These are phyloP conservation scores for Candida peoriensis DNA, from an alignment of 805 yeast species.

Conservation along the genomic window DNA sequence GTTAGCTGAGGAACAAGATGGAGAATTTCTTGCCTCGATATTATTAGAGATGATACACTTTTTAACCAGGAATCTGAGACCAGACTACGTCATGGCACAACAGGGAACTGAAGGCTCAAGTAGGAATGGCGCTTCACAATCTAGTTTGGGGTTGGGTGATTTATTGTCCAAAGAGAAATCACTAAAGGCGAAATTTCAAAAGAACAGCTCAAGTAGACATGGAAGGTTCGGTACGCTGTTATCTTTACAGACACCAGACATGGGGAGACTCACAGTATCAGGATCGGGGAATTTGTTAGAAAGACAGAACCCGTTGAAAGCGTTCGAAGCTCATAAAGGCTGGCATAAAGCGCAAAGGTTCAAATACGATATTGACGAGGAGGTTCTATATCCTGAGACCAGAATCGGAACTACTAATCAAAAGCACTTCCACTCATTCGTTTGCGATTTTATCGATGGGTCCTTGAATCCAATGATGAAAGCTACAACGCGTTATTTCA, in stretches of 20 bases:
- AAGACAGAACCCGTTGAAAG: conserved; percentile 49
- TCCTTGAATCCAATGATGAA: conserved; percentile 65
- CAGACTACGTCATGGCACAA: conserved; percentile 12
- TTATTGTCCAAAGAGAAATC: conserved; percentile 58
- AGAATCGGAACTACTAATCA: conserved; percentile 14
- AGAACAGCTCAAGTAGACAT: conserved; percentile 65
- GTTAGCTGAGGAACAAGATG: conserved; percentile 59
- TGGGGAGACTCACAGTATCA: conserved; percentile 57
- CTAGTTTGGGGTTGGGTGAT: conserved; percentile 22
- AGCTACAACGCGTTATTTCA: conserved; percentile 43
- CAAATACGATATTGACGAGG: conserved; percentile 24
- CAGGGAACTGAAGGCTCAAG: background rate
- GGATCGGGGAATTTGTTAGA: conserved; percentile 63
- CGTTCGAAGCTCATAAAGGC: conserved; percentile 62
- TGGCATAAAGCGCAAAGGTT: conserved; percentile 45
- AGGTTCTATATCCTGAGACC: conserved; percentile 26
- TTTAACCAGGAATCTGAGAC: conserved; percentile 53
- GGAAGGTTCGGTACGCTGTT: conserved; percentile 87
- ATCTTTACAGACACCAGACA: conserved; percentile 60
- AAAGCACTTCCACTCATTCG: conserved; percentile 31
- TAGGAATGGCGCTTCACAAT: conserved; percentile 2
- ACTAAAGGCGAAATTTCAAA: conserved; percentile 42
- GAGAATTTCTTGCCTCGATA: conserved; percentile 51
- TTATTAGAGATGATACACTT: conserved; percentile 67
- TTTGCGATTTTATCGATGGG: conserved; percentile 60